Evolutionary conservation across 371 early-diverging fungal genomes (phyloP).

Genomic region (Dichotomocladium elegans): DNA sequence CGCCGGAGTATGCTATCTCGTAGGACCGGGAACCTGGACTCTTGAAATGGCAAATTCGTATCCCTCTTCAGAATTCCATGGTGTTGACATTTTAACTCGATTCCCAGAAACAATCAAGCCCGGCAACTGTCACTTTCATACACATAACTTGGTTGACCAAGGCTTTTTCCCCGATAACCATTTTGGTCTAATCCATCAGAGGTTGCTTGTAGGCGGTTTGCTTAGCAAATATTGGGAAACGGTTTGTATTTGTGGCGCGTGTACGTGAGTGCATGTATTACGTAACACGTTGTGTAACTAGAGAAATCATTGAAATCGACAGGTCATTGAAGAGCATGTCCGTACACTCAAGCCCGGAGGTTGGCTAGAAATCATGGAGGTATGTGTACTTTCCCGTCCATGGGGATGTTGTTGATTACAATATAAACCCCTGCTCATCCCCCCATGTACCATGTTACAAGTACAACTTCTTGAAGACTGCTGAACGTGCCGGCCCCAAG

Average conservation of each 20-base stretch:
- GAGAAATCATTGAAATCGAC: too few species aligned
- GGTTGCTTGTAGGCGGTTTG: slow-evolving; percentile 31
- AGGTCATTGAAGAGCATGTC: slow-evolving; percentile 8
- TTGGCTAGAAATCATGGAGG: slow-evolving; percentile 16
- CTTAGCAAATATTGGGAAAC: slow-evolving; percentile 24
- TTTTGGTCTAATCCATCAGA: slow-evolving; percentile 55
- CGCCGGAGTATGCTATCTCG: not conserved
- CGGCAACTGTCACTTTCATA: slow-evolving; percentile 34
- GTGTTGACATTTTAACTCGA: slow-evolving; percentile 11
- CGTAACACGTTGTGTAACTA: not conserved
- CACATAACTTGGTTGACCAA: slow-evolving; percentile 50
- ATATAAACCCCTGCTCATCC: not conserved
- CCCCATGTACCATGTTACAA: not conserved
- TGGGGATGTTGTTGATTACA: too few species aligned
- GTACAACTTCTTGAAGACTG: not conserved
- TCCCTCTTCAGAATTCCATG: slow-evolving; percentile 13
- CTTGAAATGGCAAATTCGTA: slow-evolving; percentile 18
- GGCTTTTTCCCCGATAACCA: slow-evolving; percentile 48
- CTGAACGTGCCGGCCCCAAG: slow-evolving; percentile 2
- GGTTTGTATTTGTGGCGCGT: slow-evolving; percentile 28
- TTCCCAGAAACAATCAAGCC: slow-evolving; percentile 15
- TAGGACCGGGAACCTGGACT: slow-evolving; percentile 29
- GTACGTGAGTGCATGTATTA: not conserved
- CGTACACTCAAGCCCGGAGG: slow-evolving; percentile 17
- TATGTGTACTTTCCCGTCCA: not conserved